Evolutionary conservation across 1,139 yeast genomes (phyloP).

Genomic region (Nakaseomyces uthaithaninus): DNA sequence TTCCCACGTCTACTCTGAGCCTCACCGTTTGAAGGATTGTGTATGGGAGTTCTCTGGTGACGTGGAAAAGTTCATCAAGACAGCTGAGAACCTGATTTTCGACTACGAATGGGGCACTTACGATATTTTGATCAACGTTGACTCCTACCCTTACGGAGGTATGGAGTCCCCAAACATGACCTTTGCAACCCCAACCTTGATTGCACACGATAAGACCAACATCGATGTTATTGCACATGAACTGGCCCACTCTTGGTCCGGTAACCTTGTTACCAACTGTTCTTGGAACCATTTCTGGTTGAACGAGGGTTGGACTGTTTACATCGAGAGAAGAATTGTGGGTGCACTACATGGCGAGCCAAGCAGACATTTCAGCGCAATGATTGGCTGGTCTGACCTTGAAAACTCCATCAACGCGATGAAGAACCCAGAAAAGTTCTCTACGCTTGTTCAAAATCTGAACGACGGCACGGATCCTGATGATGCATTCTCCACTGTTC

Average conservation of each 20-base stretch:
- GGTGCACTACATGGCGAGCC: slow-evolving; percentile 72
- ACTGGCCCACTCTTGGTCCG: slow-evolving; percentile 88
- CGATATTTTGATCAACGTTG: slow-evolving; percentile 73
- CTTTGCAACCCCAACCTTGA: slow-evolving; percentile 82
- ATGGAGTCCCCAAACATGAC: slow-evolving; percentile 94
- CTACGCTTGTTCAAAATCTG: slow-evolving; percentile 62
- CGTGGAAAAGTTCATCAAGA: slow-evolving; percentile 65
- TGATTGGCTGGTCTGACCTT: slow-evolving; percentile 83
- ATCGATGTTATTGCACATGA: slow-evolving; percentile 89
- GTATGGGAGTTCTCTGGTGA: slow-evolving; percentile 76
- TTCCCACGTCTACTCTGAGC: slow-evolving; percentile 75
- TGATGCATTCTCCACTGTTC: slow-evolving; percentile 80
- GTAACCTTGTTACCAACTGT: slow-evolving; percentile 80
- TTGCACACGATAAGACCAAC: slow-evolving; percentile 78
- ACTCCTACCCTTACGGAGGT: slow-evolving; percentile 88
- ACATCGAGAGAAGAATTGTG: slow-evolving; percentile 74
- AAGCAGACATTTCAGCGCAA: slow-evolving; percentile 70
- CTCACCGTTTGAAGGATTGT: slow-evolving; percentile 56
- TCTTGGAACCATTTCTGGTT: slow-evolving; percentile 95
- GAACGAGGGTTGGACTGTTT: slow-evolving; percentile 95
- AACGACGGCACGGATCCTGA: slow-evolving; percentile 70
- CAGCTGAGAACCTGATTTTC: slow-evolving; percentile 66
- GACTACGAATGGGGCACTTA: slow-evolving; percentile 81
- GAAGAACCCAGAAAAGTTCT: slow-evolving; percentile 46
- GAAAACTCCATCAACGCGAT: slow-evolving; percentile 55